Base-by-base conservation (phyloP, 2,329 filamentous ascomycete species). In the Taxawa tesnikishii region DNA sequence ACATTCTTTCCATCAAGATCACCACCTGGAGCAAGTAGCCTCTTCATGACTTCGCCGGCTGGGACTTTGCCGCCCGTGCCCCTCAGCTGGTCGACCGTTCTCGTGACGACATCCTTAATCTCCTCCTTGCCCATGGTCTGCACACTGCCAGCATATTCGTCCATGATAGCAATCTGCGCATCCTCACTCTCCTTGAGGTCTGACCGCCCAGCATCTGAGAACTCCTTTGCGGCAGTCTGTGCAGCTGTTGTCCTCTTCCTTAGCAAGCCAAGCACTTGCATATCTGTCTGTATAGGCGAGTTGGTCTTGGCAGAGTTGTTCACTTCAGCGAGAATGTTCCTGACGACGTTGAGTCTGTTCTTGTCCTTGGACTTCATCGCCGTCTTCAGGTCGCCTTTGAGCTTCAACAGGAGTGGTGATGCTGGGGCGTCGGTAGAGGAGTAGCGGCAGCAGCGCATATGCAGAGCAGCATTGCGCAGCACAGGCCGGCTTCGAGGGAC, bases 241-340 rank as follows among this genome's bases (percentile, higher is more conserved):
- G 68, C 64, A 2, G 67, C 61, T 26, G 68, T 67, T 14, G 70
- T 67, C 31, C 74, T 69, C 56, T 76, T 79, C 41, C 72, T 68
- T 34, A 90, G 66, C 29, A 87, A 62, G 6, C 65, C 60, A 16
- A 84, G 70, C 34, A 88, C 65, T 47, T 80, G 72, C 41, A 70
- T 66, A 53, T 88, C 80, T 14, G 73, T 81, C 33, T 61, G 63
- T 48, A 87, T 72, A n/a, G 82, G 81, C 24, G 60, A 63, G 24
- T 67, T 50, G 10, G 79, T 83, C 58, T 87, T 87, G 51, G 75
- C 78, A 19, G 79, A 75, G 55, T 85, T 87, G 44, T 77, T 75
- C 39, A 79, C 74, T 40, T 79, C 70, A 18, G 79, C 66, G 41
- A 87, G 67, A 39, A 87, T 60, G 25, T 67, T 55, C 43, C 82